Percentiles rank a stretch among this genome's conserved stretches.
Evolutionary conservation across 768 basidiomycete genomes (phyloP).

Genomic region (Boletus rex-veris): DNA sequence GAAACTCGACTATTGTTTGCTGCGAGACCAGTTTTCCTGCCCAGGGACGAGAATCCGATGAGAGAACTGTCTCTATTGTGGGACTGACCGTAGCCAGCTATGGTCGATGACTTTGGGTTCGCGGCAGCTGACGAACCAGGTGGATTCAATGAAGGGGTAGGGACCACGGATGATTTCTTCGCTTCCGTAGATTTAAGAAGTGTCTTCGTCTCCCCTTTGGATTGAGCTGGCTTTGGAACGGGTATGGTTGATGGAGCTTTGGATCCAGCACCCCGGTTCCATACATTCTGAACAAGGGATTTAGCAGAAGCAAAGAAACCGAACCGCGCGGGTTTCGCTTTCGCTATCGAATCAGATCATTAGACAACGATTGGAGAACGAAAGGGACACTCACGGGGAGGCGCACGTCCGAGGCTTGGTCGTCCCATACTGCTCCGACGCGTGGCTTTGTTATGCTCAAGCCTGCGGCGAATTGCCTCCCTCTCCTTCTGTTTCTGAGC

Average conservation of each 20-base stretch:
- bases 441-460: conserved; percentile 64
- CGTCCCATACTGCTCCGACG: conserved; percentile 65
- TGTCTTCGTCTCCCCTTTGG: conserved; percentile 14
- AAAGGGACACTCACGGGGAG: conserved; percentile 36
- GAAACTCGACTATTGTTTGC: conserved; percentile 19
- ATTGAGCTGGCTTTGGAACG: conserved; percentile 24
- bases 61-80: conserved; percentile 16
- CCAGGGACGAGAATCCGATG: conserved; percentile 37
- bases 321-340: conserved; percentile 48
- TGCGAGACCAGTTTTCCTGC: conserved; percentile 32
- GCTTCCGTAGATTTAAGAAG: conserved; percentile 4
- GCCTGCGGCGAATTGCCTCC: conserved; percentile 58
- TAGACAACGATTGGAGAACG: conserved; percentile 3
- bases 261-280: conserved; percentile 52
- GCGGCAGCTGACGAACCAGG: conserved; percentile 11
- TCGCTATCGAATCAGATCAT: conserved; percentile 31
- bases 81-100: conserved; percentile 16
- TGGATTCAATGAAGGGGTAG: conserved; percentile 16
- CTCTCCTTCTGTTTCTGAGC: conserved; percentile 41
- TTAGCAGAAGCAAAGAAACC: conserved; percentile 72
- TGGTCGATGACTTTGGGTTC: conserved; percentile 12
- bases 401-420: conserved; percentile 39
- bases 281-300: conserved; percentile 67
- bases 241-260: conserved; percentile 27
- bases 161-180: conserved; percentile 21